Percentiles rank a stretch among this genome's conserved stretches.
These are phyloP conservation scores for Vitis rupestris DNA, from an alignment of 164 flowering plant species.

Conservation along the genomic window DNA sequence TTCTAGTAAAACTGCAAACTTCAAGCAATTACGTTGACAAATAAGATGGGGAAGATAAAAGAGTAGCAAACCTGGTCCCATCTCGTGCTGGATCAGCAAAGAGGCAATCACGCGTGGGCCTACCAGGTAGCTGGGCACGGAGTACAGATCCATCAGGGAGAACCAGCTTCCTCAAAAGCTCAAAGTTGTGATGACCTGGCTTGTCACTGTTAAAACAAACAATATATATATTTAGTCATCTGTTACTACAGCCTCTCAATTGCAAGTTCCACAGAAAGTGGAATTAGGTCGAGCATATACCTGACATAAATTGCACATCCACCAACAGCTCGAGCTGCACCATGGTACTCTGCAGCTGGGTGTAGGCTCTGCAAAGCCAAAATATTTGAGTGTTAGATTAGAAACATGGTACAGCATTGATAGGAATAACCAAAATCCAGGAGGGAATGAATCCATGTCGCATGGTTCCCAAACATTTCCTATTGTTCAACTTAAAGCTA, in stretches of 20 bases:
- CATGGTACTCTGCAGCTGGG: conserved; percentile 96
- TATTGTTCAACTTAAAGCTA: too few relatives aligned
- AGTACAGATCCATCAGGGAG: conserved; percentile 98
- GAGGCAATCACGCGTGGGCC: conserved; percentile 87
- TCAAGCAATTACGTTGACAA: not conserved
- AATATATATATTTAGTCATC: not conserved
- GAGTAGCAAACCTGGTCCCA: conserved; percentile 60
- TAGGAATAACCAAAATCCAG: not conserved
- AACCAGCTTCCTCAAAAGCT: conserved; percentile 80
- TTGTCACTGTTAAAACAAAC: conserved; percentile 53
- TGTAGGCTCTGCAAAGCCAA: conserved; percentile 73
- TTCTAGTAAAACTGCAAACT: not conserved
- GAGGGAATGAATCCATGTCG: not conserved
- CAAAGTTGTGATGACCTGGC: conserved; percentile 84
- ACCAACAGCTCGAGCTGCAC: conserved; percentile 93
- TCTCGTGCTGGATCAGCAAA: conserved; percentile 95
- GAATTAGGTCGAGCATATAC: conserved; percentile 26
- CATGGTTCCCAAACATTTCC: not conserved
- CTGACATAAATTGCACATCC: conserved; percentile 97
- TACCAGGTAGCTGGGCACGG: conserved; percentile 88
- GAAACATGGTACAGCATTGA: too few relatives aligned
- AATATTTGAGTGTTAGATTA: too few relatives aligned
- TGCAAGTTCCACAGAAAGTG: too few relatives aligned
- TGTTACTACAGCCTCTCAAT: not conserved
- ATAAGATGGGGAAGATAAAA: not conserved